Conservation (phyloP, 2,329 filamentous ascomycete genomes). For the Aureobasidium sp. region DNA sequence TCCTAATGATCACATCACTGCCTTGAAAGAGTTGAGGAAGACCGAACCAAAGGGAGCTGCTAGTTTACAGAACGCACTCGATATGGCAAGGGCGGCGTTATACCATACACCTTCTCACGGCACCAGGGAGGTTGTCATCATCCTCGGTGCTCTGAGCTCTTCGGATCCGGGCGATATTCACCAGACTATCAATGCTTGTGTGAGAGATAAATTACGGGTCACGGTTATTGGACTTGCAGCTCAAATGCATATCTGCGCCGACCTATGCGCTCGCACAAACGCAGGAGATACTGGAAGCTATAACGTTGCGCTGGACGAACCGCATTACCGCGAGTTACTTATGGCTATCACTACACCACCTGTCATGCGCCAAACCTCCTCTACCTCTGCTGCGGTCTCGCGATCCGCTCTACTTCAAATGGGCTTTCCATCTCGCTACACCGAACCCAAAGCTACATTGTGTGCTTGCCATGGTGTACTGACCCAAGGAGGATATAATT, state of each 20-base stretch:
- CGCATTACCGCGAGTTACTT: slow-evolving; percentile 82
- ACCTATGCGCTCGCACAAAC: slow-evolving; percentile 83
- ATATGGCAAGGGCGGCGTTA: slow-evolving; percentile 88
- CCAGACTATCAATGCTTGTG: slow-evolving; percentile 70
- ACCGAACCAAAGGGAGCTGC: slow-evolving; percentile 42
- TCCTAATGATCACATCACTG: slow-evolving; percentile 75
- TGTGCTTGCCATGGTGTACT: slow-evolving; percentile 88
- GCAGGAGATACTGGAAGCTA: slow-evolving; percentile 68
- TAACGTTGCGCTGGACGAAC: slow-evolving; percentile 75
- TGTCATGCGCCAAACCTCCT: slow-evolving; percentile 53
- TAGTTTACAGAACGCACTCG: slow-evolving; percentile 80
- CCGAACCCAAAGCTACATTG: slow-evolving; percentile 63
- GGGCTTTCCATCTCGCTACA: slow-evolving; percentile 86
- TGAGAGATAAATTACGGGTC: slow-evolving; percentile 76
- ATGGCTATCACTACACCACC: slow-evolving; percentile 85
- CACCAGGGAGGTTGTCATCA: slow-evolving; percentile 82
- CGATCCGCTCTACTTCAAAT: slow-evolving; percentile 73
- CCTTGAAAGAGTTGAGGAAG: slow-evolving; percentile 49
- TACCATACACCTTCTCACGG: slow-evolving; percentile 90
- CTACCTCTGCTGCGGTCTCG: slow-evolving; percentile 9
- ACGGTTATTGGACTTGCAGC: slow-evolving; percentile 85
- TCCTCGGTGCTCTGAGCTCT: slow-evolving; percentile 84
- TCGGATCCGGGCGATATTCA: slow-evolving; percentile 94
- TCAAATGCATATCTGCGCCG: slow-evolving; percentile 83
- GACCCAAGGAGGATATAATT: slow-evolving; percentile 76